These are phyloP conservation scores for Hygrocybe punicea DNA, from an alignment of 768 basidiomycete genomes.

Conservation along the genomic window DNA sequence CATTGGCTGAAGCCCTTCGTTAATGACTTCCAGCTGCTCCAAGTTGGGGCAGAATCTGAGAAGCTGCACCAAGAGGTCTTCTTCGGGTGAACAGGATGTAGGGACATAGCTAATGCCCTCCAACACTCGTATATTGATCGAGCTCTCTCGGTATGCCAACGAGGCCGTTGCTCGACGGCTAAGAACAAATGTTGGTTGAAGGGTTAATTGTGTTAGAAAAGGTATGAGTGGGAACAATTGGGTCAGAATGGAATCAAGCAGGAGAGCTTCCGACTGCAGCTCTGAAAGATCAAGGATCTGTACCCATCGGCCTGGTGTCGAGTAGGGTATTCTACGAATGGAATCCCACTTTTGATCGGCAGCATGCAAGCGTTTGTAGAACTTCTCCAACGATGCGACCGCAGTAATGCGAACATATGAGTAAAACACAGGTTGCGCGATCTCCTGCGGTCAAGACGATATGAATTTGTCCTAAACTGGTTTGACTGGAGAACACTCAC, in stretches of 20 bases:
- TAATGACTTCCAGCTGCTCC: slow-evolving; percentile 61
- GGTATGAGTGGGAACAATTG: slow-evolving; percentile 65
- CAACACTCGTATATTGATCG: slow-evolving; percentile 46
- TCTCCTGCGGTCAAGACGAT: slow-evolving; percentile 42
- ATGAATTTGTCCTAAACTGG: not conserved
- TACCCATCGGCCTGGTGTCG: slow-evolving; percentile 86
- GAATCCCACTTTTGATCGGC: slow-evolving; percentile 86
- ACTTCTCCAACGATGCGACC: slow-evolving; percentile 48
- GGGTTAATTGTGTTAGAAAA: slow-evolving; percentile 51
- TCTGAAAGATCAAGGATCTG: slow-evolving; percentile 68
- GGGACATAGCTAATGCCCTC: slow-evolving; percentile 54
- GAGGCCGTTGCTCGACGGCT: slow-evolving; percentile 58
- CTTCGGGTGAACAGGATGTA: slow-evolving; percentile 28
- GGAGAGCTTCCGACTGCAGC: slow-evolving; percentile 48
- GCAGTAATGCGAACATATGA: slow-evolving; percentile 46
- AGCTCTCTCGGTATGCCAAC: slow-evolving; percentile 51
- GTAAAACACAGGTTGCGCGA: slow-evolving; percentile 66
- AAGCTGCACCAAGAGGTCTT: slow-evolving; percentile 58
- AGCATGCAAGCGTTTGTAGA: slow-evolving; percentile 52
- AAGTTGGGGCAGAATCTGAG: slow-evolving; percentile 54
- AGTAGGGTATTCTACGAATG: slow-evolving; percentile 81
- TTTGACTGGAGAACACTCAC: slow-evolving; percentile 22
- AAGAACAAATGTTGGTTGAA: slow-evolving; percentile 56
- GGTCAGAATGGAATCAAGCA: slow-evolving; percentile 61
- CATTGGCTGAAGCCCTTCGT: slow-evolving; percentile 52